Evolutionary conservation across 805 yeast genomes (phyloP).

Genomic region (Kodamaea lidongshanica): DNA sequence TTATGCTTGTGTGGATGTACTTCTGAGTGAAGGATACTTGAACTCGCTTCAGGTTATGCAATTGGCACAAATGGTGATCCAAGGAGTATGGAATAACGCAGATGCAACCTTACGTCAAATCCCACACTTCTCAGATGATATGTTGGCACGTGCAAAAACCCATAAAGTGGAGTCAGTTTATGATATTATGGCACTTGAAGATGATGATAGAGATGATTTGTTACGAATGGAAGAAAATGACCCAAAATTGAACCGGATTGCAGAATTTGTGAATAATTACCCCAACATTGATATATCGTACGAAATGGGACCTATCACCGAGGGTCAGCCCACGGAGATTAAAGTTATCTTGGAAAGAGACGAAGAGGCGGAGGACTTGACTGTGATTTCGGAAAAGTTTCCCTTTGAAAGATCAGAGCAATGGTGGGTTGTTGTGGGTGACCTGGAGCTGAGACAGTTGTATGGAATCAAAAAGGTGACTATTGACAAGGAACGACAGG

Average conservation of each 20-base stretch:
- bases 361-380: constrained; percentile 67
- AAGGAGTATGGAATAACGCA: constrained; percentile 70
- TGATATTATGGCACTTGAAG: constrained; percentile 76
- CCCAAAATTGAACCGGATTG: constrained; percentile 54
- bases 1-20: constrained; percentile 64
- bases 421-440: constrained; percentile 91
- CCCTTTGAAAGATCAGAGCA: constrained; percentile 58
- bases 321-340: constrained; percentile 45
- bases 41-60: constrained; percentile 83
- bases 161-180: constrained; percentile 63
- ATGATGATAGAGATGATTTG: constrained; percentile 61
- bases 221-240: constrained; percentile 33
- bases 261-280: constrained; percentile 81
- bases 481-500: constrained; percentile 47
- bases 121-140: constrained; percentile 54
- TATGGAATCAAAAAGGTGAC: constrained; percentile 67
- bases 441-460: constrained; percentile 49
- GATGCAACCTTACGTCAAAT: constrained; percentile 77
- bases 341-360: constrained; percentile 55
- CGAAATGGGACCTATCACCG: constrained; percentile 41
- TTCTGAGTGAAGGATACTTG: constrained; percentile 74
- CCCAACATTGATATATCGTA: constrained; percentile 76
- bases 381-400: constrained; percentile 52
- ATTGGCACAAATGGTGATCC: constrained; percentile 78
- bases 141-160: constrained; percentile 49